Percentiles rank a stretch among this genome's conserved stretches.
phyloP scores from a whole-genome alignment of 192 early-diverging fungal genomes.

The Backusella mclennaniae region DNA sequence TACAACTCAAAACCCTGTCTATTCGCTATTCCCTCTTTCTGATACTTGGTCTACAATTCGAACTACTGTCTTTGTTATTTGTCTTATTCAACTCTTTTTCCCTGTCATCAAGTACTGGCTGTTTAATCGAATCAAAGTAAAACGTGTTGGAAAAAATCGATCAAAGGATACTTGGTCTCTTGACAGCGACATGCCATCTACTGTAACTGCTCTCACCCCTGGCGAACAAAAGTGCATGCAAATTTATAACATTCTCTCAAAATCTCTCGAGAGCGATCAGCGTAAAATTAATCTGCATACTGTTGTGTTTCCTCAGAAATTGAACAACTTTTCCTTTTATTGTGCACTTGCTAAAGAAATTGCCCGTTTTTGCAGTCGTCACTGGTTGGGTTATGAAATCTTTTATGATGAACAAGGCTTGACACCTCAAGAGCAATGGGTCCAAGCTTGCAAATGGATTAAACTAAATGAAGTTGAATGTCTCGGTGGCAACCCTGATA shows the following conservation, averaged over 20 bases:
- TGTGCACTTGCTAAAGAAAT: slow-evolving; percentile 3
- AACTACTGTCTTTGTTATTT: slow-evolving; percentile 10
- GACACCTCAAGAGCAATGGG: slow-evolving; percentile 21
- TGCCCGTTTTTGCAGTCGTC: slow-evolving; percentile 20
- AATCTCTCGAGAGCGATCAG: not conserved
- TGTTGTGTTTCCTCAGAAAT: not conserved
- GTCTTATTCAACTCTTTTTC: slow-evolving; percentile 12
- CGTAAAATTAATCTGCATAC: not conserved
- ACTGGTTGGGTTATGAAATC: slow-evolving; percentile 22
- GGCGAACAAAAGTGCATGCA: slow-evolving; percentile 12
- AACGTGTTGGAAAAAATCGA: not conserved
- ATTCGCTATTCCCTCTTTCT: slow-evolving; percentile 9
- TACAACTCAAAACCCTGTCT: not conserved
- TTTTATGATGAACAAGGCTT: slow-evolving; percentile 21
- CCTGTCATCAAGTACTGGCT: slow-evolving; percentile 17
- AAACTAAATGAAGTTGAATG: slow-evolving; percentile 36
- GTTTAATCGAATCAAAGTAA: slow-evolving; percentile 11
- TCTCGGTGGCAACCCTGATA: slow-evolving; percentile 27
- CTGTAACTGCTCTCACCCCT: slow-evolving; percentile 1
- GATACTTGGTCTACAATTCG: slow-evolving; percentile 12
- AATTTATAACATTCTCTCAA: slow-evolving; percentile 14
- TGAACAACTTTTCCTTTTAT: not conserved
- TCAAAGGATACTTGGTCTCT: not conserved
- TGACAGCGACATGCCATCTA: not conserved
- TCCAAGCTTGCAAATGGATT: slow-evolving; percentile 30